Evolutionary conservation across 352 stramenopile genomes (phyloP).

Genomic region (Pythium diclinum): DNA sequence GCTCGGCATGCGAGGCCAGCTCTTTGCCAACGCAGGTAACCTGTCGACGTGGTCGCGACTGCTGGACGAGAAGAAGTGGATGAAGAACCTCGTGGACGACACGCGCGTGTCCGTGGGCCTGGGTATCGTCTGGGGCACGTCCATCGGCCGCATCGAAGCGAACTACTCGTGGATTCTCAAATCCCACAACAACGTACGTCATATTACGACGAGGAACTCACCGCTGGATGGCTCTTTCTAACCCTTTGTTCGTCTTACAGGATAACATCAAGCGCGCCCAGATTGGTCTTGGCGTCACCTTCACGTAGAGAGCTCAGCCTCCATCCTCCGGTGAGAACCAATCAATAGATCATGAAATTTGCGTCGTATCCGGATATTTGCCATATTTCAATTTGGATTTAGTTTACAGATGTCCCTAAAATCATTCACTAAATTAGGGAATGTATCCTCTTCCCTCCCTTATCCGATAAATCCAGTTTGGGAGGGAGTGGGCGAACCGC

Average conservation of each 20-base stretch:
- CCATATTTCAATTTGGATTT: not conserved
- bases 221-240: not conserved
- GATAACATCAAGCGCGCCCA: constrained; percentile 86
- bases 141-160: constrained; percentile 85
- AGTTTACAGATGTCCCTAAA: constrained; percentile 5
- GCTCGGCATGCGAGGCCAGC: constrained; percentile 81
- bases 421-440: constrained; percentile 4
- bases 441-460: constrained; percentile 7
- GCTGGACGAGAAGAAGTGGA: constrained; percentile 87
- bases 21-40: constrained; percentile 90
- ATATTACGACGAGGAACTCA: not conserved
- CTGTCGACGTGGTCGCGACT: constrained; percentile 83
- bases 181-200: constrained; percentile 67
- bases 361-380: not conserved
- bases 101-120: constrained; percentile 83
- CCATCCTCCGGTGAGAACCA: not conserved
- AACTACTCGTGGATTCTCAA: constrained; percentile 92
- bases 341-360: constrained; percentile 3
- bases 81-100: constrained; percentile 86
- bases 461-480: constrained; percentile 14
- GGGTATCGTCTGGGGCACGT: constrained; percentile 84
- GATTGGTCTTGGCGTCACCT: constrained; percentile 81
- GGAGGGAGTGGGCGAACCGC: constrained; percentile 7
- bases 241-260: constrained; percentile 28
- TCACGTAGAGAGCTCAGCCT: constrained; percentile 46